phyloP scores from a whole-genome alignment of 2,329 filamentous ascomycete genomes.

The Decorospora gaudefroyi region DNA sequence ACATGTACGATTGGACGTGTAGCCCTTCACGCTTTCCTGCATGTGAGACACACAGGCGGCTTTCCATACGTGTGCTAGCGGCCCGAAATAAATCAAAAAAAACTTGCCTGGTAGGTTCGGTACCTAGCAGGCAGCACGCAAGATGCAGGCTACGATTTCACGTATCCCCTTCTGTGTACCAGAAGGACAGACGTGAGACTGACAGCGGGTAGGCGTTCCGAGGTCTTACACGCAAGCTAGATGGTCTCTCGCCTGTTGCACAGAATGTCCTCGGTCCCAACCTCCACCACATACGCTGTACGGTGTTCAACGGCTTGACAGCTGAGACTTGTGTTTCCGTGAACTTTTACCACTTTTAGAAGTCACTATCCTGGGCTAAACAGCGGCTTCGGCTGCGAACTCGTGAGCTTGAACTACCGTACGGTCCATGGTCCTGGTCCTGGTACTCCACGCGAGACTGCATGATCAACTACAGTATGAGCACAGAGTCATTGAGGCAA shows the following conservation, averaged over 20 bases:
- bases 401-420: neutral
- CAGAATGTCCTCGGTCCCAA: constrained; percentile 4
- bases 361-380: neutral
- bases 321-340: constrained; percentile 3
- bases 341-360: neutral
- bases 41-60: constrained; percentile 9
- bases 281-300: constrained; percentile 2
- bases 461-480: constrained; percentile 9
- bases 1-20: constrained; percentile 9
- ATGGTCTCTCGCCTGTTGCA: constrained; percentile 4
- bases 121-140: constrained; percentile 4
- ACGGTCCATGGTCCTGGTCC: constrained; percentile 1
- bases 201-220: constrained; percentile 19
- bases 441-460: constrained; percentile 7
- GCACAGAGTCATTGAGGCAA: constrained; percentile 13
- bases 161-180: constrained; percentile 3
- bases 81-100: constrained; percentile 9
- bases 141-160: constrained; percentile 6
- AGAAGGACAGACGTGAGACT: constrained; percentile 14
- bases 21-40: neutral
- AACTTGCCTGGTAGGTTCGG: neutral
- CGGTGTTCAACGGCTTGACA: constrained; percentile 6
- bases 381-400: neutral
- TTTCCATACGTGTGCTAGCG: constrained; percentile 17
- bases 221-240: constrained; percentile 11